A percentile compares a stretch with the other conserved stretches of the same genome.
Conservation (phyloP, 2,329 filamentous ascomycete genomes). For the Aspergillus eucalypticola region DNA sequence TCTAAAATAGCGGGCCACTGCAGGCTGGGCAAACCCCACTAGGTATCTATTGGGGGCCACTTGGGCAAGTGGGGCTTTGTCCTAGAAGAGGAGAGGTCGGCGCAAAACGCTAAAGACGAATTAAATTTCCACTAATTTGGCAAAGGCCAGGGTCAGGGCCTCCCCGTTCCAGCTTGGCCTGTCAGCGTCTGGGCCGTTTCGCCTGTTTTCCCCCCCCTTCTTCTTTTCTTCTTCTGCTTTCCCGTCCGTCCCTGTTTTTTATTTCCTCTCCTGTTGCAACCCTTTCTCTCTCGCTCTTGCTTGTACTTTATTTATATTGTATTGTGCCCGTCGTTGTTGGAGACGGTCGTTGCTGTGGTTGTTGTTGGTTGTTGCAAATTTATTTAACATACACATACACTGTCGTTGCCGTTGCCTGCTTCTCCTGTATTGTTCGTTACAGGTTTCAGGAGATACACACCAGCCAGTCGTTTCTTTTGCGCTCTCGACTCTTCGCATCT, state of each 20-base stretch:
- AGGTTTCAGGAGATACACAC: conserved; percentile 6
- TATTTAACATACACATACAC: not conserved
- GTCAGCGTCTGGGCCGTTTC: conserved; percentile 18
- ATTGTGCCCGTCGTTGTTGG: conserved; percentile 6
- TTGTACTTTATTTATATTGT: not conserved
- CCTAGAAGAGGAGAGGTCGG: not conserved
- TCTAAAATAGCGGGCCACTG: not conserved
- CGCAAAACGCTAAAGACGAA: conserved; percentile 11
- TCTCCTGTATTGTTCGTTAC: not conserved
- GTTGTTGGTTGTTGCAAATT: not conserved
- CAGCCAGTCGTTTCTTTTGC: not conserved
- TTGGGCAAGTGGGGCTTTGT: not conserved
- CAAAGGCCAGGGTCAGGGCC: conserved; percentile 11
- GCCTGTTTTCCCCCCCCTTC: conserved; percentile 3
- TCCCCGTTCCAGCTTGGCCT: conserved; percentile 6
- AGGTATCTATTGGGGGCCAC: not conserved
- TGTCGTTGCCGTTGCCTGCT: not conserved
- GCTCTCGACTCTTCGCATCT: not conserved
- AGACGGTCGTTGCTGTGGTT: not conserved
- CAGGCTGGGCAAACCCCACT: conserved; percentile 3
- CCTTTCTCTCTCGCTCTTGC: not conserved
- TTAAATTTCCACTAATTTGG: conserved; percentile 17
- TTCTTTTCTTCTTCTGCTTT: conserved; percentile 1
- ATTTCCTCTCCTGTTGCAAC: not conserved
- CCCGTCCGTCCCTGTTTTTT: not conserved